These are phyloP conservation scores for Cornus controversa DNA, from an alignment of 148 eudicot genomes.

Conservation along the genomic window DNA sequence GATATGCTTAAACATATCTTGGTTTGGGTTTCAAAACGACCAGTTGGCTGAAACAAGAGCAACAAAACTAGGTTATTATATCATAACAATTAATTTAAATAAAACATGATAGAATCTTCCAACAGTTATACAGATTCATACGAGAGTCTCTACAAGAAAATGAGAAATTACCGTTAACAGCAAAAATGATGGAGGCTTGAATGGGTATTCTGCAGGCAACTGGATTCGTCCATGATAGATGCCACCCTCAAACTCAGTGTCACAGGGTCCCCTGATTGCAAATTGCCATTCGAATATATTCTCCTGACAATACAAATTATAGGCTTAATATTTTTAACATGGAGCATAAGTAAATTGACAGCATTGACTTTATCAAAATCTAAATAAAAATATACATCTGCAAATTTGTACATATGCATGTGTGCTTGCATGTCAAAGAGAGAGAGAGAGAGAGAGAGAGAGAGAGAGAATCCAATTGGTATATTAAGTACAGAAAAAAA, in stretches of 20 bases:
- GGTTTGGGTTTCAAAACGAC: constrained; percentile 97
- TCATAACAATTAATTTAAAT: background rate
- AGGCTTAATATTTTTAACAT: background rate
- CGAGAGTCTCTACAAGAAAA: background rate
- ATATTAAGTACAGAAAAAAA: no score
- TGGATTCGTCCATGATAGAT: constrained; percentile 96
- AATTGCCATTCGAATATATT: constrained; percentile 99
- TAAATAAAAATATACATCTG: no score
- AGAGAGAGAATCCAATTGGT: no score
- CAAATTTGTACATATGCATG: background rate
- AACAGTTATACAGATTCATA: background rate
- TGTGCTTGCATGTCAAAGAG: no score
- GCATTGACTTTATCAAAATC: background rate
- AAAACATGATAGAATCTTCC: background rate
- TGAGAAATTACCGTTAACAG: constrained; percentile 69
- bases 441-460: no score
- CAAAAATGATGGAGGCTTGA: constrained; percentile 96
- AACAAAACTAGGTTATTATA: constrained; percentile 1
- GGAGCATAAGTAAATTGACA: background rate
- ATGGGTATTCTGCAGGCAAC: constrained; percentile 89
- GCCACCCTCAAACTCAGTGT: constrained; percentile 94
- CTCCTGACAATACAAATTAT: constrained; percentile 45
- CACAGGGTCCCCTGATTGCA: constrained; percentile 88
- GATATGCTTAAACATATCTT: constrained; percentile 97
- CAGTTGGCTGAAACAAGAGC: constrained; percentile 72